Evolutionary conservation across 139 green algal species (phyloP), one percentile per base, ranked within the genome.

Genomic region (Chlorella sp.): DNA sequence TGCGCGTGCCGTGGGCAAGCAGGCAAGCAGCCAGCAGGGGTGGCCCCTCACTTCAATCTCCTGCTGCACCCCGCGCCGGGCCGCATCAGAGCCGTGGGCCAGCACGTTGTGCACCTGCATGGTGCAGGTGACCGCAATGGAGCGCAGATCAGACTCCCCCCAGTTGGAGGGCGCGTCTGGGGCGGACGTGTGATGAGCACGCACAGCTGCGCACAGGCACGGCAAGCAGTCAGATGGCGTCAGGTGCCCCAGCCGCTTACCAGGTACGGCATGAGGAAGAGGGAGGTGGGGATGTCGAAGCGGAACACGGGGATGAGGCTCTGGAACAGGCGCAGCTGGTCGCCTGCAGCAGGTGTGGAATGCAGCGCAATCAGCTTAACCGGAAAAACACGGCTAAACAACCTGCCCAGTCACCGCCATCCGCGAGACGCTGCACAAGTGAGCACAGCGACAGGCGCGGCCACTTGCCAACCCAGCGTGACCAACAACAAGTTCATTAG

Each of bases 181-280:
- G n/a, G n/a, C n/a, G n/a, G n/a, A n/a, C n/a, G n/a, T n/a, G n/a
- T n/a, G n/a, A n/a, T n/a, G n/a, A n/a, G n/a, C n/a, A n/a, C n/a
- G n/a, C n/a, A n/a, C n/a, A n/a, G n/a, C n/a, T n/a, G n/a, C n/a
- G n/a, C n/a, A n/a, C n/a, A n/a, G n/a, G n/a, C n/a, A n/a, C n/a
- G n/a, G n/a, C n/a, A n/a, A n/a, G n/a, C n/a, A n/a, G n/a, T n/a
- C n/a, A n/a, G n/a, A n/a, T n/a, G n/a, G n/a, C n/a, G n/a, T n/a
- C n/a, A n/a, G n/a, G n/a, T n/a, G 11, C 46, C 46, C 11, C 51
- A 24, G 51, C 51, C 16, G 2, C 51, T 60, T 16, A 60, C 90
- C 34, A 94, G 84, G 85, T 98, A 94, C 0, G 96, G 96, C 80
- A 98, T 89, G 70, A 99, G 87, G 78, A 94, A 97, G 44, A 93